Evolutionary conservation across 78 protist species (phyloP), one percentile per base, ranked within the genome.

Genomic region (Protostelium mycophagum): DNA sequence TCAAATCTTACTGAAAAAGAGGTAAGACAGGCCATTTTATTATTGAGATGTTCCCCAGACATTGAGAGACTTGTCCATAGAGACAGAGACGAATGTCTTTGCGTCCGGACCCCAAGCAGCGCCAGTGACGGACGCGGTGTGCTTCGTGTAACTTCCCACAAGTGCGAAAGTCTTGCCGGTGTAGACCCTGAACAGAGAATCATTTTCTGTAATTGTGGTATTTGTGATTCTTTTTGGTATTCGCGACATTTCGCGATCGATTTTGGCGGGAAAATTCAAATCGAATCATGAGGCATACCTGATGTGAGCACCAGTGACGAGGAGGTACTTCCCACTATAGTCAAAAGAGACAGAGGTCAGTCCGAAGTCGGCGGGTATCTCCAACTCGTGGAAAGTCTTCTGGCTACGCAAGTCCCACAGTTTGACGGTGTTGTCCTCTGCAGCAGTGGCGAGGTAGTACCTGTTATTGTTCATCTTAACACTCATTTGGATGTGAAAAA

Each of bases 361-460:
- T 83, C 39, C 28, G 73, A 34, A 25, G 25, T 28, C 84, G 36
- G 25, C 91, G 34, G 34, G 63, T 37, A 91, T 28, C 86, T 36
- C 86, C 36, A 95, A 29, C 28, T 95, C 84, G 38, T 94, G 88
- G 89, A 93, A 31, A 36, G 0, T 10, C 34, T 36, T 36, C 63
- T 88, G 83, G 84, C 90, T 94, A 83, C 99, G 93, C 84, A 97
- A 93, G 91, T 97, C 98, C 98, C 97, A 97, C 37, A 97, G 25
- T 87, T 85, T 51, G 34, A 94, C 96, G 0, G 90, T 88, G 36
- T 38, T 31, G 88, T 91, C 91, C 34, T 9, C 0, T 10, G 51
- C 35, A 29, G 86, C 90, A 0, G 93, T 25, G 35, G 93, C 91
- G 84, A 93, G 28, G 83, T 51, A 83, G 34, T 83, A 83, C n/a